Evolutionary conservation across 768 basidiomycete species (phyloP), one percentile per base, ranked within the genome.

Genomic region (Mycena rebaudengoi): DNA sequence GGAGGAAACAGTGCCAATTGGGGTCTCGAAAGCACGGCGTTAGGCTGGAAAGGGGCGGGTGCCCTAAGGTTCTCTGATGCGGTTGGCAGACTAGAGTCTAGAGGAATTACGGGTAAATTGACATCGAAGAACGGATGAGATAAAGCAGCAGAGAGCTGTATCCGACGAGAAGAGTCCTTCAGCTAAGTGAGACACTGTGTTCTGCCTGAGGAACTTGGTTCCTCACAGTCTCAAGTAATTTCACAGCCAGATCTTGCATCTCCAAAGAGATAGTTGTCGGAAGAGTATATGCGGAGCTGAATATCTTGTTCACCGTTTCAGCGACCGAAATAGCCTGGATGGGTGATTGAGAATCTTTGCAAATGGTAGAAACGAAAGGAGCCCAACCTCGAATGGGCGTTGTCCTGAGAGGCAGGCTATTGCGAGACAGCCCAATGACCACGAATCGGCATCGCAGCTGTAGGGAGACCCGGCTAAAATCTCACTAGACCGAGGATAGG

Each of bases 351-450:
- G 40, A 53, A 50, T 48, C 55, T 59, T 5, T 40, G 37, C 10
- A 43, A 26, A 48, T 28, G 30, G 40, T 62, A 25, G 26, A 40
- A 41, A 50, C 13, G 18, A 53, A 18, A 18, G 21, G 28, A 18
- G 65, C 71, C n/a, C 44, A 40, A 80, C 82, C 60, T 78, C 57
- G 48, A 78, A 78, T 7, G 80, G 74, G 18, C 71, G 71, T 13
- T 46, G 62, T 3, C 80, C 82, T 6, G 78, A 69, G 14, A 83
- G 59, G 59, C 80, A 80, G 7, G 74, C 72, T 20, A 80, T 49
- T 21, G 80, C 67, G 5, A 84, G 70, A 66, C 79, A 80, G 5
- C 83, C 85, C 26, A 83, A 55, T 1, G 84, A 85, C 84, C 84
- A 86, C 25, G 83, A 33, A 66, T 86, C 85, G 4, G 76, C 71